Conservation (phyloP, 148 eudicot species). For the Vaccinium darrowii region DNA sequence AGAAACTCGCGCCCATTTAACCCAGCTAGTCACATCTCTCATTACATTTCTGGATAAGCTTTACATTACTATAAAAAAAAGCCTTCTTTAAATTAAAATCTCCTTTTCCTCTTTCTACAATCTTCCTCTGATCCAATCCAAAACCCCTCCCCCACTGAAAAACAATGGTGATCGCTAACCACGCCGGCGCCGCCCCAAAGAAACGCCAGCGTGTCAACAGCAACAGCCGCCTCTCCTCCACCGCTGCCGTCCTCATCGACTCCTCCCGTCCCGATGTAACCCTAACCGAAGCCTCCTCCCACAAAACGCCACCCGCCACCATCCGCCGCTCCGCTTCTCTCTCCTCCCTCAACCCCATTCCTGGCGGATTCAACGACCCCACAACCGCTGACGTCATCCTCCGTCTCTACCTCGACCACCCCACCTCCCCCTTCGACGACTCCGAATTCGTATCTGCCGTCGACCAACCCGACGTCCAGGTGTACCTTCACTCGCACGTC, state of each 20-base stretch:
- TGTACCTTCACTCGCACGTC: conserved; percentile 66
- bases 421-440: conserved; percentile 21
- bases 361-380: conserved; percentile 65
- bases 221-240: conserved; percentile 36
- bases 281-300: conserved; percentile 24
- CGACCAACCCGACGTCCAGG: conserved; percentile 36
- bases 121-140: background rate
- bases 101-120: background rate
- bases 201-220: conserved; percentile 51
- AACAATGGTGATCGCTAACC: conserved; percentile 11
- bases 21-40: too few species aligned
- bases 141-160: background rate
- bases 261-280: conserved; percentile 33
- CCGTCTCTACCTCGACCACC: conserved; percentile 45
- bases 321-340: conserved; percentile 37
- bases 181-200: conserved; percentile 14
- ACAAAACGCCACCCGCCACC: background rate
- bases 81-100: too few species aligned
- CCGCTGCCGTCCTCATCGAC: conserved; percentile 32
- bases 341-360: conserved; percentile 5
- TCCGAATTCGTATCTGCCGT: conserved; percentile 32
- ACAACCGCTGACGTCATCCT: conserved; percentile 73
- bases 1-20: too few species aligned
- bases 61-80: too few species aligned
- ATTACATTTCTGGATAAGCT: too few species aligned